Percentiles rank a stretch among this genome's conserved stretches.
Conservation (phyloP, 768 basidiomycete species). For the Tulasnella sp. region DNA sequence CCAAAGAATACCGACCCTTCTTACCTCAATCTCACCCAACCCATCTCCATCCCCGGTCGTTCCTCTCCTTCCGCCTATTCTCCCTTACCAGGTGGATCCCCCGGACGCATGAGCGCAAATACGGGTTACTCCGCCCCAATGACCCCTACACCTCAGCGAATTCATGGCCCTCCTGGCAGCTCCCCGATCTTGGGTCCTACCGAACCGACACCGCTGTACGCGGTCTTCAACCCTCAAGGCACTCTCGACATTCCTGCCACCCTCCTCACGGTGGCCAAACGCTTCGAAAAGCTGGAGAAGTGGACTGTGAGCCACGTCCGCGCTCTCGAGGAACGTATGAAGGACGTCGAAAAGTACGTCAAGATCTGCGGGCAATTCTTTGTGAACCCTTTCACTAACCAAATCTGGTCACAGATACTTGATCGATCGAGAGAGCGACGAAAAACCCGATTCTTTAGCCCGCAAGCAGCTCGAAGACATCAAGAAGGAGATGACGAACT, state of each 20-base stretch:
- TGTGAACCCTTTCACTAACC: neutral
- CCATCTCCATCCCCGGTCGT: slow-evolving; percentile 53
- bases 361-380: neutral
- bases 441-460: slow-evolving; percentile 30
- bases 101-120: slow-evolving; percentile 37
- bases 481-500: slow-evolving; percentile 28
- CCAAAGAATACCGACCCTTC: slow-evolving; percentile 63
- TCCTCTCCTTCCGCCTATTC: slow-evolving; percentile 30
- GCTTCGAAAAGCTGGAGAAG: slow-evolving; percentile 87
- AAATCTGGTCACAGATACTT: slow-evolving; percentile 33
- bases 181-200: slow-evolving; percentile 30
- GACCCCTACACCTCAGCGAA: slow-evolving; percentile 25
- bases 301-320: slow-evolving; percentile 90
- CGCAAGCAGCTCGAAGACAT: slow-evolving; percentile 36
- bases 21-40: slow-evolving; percentile 54
- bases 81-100: slow-evolving; percentile 37
- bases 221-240: slow-evolving; percentile 70
- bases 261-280: slow-evolving; percentile 69
- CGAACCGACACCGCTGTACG: slow-evolving; percentile 64
- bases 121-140: slow-evolving; percentile 48
- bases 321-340: slow-evolving; percentile 88
- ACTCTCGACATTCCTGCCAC: slow-evolving; percentile 76
- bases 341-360: slow-evolving; percentile 79
- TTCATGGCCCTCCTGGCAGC: slow-evolving; percentile 28
- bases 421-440: slow-evolving; percentile 35